Percentiles rank a stretch among this genome's conserved stretches.
phyloP scores from a whole-genome alignment of 2,329 filamentous ascomycete genomes.

The Ascochyta rabiei region DNA sequence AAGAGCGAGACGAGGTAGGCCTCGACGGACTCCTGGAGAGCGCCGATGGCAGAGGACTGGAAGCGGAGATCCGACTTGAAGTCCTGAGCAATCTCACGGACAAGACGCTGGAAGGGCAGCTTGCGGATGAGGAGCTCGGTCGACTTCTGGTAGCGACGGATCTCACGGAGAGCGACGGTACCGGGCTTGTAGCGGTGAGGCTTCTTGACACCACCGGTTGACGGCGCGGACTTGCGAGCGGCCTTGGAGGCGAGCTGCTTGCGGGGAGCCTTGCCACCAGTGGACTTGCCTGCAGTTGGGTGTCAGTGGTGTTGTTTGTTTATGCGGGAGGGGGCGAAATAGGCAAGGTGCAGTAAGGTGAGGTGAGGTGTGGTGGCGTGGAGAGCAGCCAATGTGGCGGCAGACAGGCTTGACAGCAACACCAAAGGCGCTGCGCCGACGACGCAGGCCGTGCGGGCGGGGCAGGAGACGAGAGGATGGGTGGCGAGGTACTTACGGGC shows the following conservation, averaged over 20 bases:
- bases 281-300: slow-evolving; percentile 67
- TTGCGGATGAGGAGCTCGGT: slow-evolving; percentile 86
- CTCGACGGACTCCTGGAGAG: slow-evolving; percentile 93
- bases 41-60: slow-evolving; percentile 94
- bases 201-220: slow-evolving; percentile 75
- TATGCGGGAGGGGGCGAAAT: too few species aligned
- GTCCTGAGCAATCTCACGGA: slow-evolving; percentile 74
- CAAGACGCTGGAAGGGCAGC: slow-evolving; percentile 79
- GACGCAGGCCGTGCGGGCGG: slow-evolving; percentile 25
- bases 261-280: slow-evolving; percentile 74
- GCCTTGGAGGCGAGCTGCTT: slow-evolving; percentile 99
- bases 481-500: slow-evolving; percentile 55
- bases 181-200: slow-evolving; percentile 62
- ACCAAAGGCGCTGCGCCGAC: slow-evolving; percentile 22
- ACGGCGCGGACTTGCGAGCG: slow-evolving; percentile 96
- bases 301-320: slow-evolving; percentile 33
- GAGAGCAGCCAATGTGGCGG: slow-evolving; percentile 25
- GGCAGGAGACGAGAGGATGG: slow-evolving; percentile 1
- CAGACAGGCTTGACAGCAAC: slow-evolving; percentile 19
- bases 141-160: slow-evolving; percentile 85
- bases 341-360: too few species aligned
- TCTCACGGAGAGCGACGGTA: slow-evolving; percentile 88
- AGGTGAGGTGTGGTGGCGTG: slow-evolving; percentile 15
- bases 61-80: slow-evolving; percentile 78
- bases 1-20: slow-evolving; percentile 97